Evolutionary conservation across 805 yeast genomes (phyloP).

Genomic region (Candida koratica): DNA sequence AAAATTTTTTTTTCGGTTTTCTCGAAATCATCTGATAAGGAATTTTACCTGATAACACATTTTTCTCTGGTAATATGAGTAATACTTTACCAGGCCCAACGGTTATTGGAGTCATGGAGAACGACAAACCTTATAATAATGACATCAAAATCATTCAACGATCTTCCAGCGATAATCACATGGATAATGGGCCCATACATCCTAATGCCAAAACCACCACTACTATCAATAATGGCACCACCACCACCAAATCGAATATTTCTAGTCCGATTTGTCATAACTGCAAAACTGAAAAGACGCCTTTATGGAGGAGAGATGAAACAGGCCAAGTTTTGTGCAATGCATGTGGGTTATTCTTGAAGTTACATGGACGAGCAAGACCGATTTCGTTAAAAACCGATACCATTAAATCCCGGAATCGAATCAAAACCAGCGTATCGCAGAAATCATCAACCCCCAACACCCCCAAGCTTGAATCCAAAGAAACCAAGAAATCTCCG

Average conservation of each 20-base stretch:
- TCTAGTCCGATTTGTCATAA: conserved; percentile 77
- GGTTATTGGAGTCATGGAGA: conserved; percentile 5
- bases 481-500: conserved; percentile 27
- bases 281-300: conserved; percentile 90
- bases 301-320: conserved; percentile 93
- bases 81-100: conserved; percentile 4
- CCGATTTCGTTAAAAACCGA: conserved; percentile 90
- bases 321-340: conserved; percentile 75
- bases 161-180: conserved; percentile 4
- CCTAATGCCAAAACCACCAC: conserved; percentile 65
- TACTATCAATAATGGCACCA: conserved; percentile 54
- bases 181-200: conserved; percentile 27
- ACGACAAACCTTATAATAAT: conserved; percentile 3
- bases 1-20: conserved; percentile 1
- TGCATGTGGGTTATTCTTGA: conserved; percentile 88
- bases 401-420: conserved; percentile 84
- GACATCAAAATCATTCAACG: conserved; percentile 4
- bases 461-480: conserved; percentile 55
- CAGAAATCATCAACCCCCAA: conserved; percentile 44
- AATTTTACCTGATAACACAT: conserved; percentile 7
- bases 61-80: neutral
- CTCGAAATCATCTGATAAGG: conserved; percentile 9
- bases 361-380: conserved; percentile 87
- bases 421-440: conserved; percentile 51
- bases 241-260: conserved; percentile 61